Conservation (phyloP, 2,329 filamentous ascomycete species). For the Verticillium tricorpus region DNA sequence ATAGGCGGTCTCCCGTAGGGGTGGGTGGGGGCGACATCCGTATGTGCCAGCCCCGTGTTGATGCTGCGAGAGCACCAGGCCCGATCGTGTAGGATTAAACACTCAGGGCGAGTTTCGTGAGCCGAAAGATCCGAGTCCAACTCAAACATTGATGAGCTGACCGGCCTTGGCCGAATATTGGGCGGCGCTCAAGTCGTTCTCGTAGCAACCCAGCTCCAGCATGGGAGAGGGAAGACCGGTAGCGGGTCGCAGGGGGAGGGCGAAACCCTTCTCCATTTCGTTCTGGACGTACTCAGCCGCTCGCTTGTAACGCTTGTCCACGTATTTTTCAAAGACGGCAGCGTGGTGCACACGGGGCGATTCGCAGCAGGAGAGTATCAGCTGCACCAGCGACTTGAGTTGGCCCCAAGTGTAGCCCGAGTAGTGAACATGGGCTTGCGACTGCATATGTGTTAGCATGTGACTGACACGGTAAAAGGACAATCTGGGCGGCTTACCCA, state of each 20-base stretch:
- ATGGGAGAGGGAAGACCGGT: constrained; percentile 17
- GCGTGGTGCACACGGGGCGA: constrained; percentile 75
- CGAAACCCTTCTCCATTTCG: constrained; percentile 61
- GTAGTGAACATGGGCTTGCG: constrained; percentile 80
- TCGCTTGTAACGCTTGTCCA: constrained; percentile 80
- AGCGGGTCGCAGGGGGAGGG: constrained; percentile 42
- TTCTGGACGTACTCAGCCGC: constrained; percentile 75
- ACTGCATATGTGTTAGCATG: constrained; percentile 48
- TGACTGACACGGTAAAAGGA: neutral
- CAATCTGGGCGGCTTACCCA: constrained; percentile 65
- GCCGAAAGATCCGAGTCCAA: neutral
- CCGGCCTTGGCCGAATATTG: constrained; percentile 2
- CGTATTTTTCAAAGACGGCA: constrained; percentile 90
- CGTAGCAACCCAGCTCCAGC: constrained; percentile 9
- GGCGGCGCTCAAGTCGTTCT: neutral
- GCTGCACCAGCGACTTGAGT: constrained; percentile 68
- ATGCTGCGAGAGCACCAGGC: neutral
- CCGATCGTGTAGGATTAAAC: neutral
- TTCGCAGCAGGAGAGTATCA: constrained; percentile 85
- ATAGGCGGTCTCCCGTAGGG: neutral
- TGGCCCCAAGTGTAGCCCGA: constrained; percentile 89
- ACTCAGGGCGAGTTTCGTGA: neutral
- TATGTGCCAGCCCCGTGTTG: neutral
- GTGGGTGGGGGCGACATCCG: neutral
- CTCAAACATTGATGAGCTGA: neutral